Percentiles rank a stretch among this genome's conserved stretches.
phyloP scores from a whole-genome alignment of 768 basidiomycete genomes.

The Clitopilus hobsonii region DNA sequence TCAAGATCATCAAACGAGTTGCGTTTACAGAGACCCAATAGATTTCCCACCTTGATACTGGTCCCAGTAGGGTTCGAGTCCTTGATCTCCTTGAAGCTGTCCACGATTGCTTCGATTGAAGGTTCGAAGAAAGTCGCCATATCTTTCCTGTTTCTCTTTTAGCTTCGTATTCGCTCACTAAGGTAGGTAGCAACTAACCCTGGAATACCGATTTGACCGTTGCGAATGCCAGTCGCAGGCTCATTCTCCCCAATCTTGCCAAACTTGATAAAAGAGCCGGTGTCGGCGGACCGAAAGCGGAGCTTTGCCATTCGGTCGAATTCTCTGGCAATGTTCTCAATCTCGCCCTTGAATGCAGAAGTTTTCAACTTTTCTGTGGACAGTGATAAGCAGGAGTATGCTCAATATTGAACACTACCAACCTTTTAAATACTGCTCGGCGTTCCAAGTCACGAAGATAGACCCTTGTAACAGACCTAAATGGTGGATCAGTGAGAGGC shows the following conservation, averaged over 20 bases:
- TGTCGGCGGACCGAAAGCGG: constrained; percentile 26
- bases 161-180: no score
- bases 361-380: constrained; percentile 26
- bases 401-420: constrained; percentile 15
- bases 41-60: constrained; percentile 3
- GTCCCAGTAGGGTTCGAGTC: constrained; percentile 4
- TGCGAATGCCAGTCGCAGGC: constrained; percentile 24
- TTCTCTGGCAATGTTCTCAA: constrained; percentile 29
- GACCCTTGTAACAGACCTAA: constrained; percentile 37
- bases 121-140: constrained; percentile 17
- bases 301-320: constrained; percentile 39
- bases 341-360: constrained; percentile 30
- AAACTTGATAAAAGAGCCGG: constrained; percentile 35
- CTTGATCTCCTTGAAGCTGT: constrained; percentile 4
- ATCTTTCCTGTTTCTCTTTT: constrained; percentile 11
- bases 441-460: constrained; percentile 33
- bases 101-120: constrained; percentile 12
- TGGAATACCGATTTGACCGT: constrained; percentile 32
- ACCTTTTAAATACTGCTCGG: constrained; percentile 29
- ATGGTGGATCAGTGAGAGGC: neutral
- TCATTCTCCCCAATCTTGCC: constrained; percentile 34
- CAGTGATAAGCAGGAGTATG: constrained; percentile 30
- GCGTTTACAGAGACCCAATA: neutral
- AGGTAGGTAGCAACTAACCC: constrained; percentile 17
- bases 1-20: neutral